Percentiles rank a stretch among this genome's conserved stretches.
phyloP scores from a whole-genome alignment of 306 rosid genomes.

The barrel medic (Medicago truncatula) region DNA sequence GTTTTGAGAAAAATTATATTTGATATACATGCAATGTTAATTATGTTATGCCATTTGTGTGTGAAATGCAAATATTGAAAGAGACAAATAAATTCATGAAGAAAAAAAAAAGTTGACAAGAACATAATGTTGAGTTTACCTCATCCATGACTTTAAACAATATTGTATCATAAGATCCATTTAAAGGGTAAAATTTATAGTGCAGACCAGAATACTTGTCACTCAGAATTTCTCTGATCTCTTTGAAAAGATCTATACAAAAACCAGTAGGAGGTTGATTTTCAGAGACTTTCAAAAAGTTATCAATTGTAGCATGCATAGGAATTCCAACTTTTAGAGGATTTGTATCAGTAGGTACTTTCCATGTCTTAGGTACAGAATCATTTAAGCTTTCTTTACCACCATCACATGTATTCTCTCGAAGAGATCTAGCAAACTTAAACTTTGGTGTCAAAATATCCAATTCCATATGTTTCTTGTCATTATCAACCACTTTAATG shows the following conservation, averaged over 20 bases:
- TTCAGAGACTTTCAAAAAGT: conserved; percentile 48
- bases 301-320: conserved; percentile 42
- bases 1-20: background rate
- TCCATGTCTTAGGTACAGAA: conserved; percentile 53
- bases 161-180: conserved; percentile 40
- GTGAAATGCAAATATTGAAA: conserved; percentile 22
- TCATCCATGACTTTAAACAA: conserved; percentile 40
- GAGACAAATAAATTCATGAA: background rate
- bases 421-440: conserved; percentile 41
- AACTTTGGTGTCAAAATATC: conserved; percentile 53
- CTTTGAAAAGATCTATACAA: conserved; percentile 49
- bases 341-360: conserved; percentile 41
- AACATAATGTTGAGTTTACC: conserved; percentile 45
- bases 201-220: conserved; percentile 46
- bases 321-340: conserved; percentile 63
- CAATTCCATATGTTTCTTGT: conserved; percentile 40
- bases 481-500: conserved; percentile 50
- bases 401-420: conserved; percentile 25
- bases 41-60: background rate
- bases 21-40: background rate
- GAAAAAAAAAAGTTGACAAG: background rate
- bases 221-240: conserved; percentile 22
- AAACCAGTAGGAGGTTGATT: conserved; percentile 50
- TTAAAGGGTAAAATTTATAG: conserved; percentile 23
- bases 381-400: background rate